Evolutionary conservation across 495 filamentous ascomycete genomes (phyloP), one percentile per base, ranked within the genome.

Genomic region (Trichoderma erinaceum): DNA sequence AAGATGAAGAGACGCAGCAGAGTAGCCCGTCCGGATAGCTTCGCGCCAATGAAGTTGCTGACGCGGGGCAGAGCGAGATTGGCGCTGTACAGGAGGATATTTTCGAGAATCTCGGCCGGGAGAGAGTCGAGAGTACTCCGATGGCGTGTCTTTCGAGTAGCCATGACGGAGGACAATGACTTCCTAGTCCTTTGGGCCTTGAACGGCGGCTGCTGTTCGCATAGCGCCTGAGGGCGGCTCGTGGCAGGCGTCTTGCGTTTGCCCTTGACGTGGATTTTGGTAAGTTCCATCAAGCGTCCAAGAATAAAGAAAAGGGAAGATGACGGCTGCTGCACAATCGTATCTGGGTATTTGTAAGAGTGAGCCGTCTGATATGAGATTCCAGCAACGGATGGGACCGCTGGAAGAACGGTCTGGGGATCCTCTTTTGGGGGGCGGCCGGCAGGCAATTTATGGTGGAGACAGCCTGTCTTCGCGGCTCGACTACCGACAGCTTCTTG

Each of bases 81-180:
- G 25, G 13, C 13, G 41, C 67, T 68, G 41, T 48, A 41, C 7
- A 68, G 21, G 23, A 68, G 23, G n/a, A 68, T 68, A 13, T 8
- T 68, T n/a, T 68, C 67, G 38, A 64, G 32, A 41, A 68, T 44
- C 32, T 68, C 67, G 4, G 58, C 27, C 11, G 67, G 67, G 12
- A 68, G 41, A 12, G 65, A 46, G 65, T 66, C 65, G n/a, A 66
- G 41, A 1, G 41, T 66, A 6, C 4, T 41, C 18, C 65, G 65
- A 6, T 25, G 27, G 41, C 44, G 41, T 18, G 21, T 21, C 13
- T 18, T n/a, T 32, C 65, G 65, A 23, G 65, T 66, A 41, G 41
- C 41, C 65, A 66, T 66, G 41, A 66, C 65, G 23, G 41, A 18
- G 43, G 43, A 66, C 65, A 66, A n/a, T 10, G 65, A 66, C 41